Percentiles rank a stretch among this genome's conserved stretches.
These are phyloP conservation scores for Mycogone perniciosa DNA, from an alignment of 2,329 filamentous ascomycete species.

Conservation along the genomic window DNA sequence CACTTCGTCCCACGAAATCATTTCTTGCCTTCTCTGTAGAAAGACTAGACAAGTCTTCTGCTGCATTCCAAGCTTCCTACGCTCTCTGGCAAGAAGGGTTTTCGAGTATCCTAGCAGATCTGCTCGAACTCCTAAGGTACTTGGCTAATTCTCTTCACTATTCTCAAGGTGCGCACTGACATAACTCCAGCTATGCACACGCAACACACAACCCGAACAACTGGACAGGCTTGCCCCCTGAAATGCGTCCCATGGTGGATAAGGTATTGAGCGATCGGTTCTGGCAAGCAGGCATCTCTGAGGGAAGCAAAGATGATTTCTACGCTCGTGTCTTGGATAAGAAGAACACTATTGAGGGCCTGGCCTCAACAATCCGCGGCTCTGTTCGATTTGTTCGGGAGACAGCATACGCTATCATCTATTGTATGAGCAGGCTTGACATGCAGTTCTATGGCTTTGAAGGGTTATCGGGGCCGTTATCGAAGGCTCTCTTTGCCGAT, in stretches of 20 bases:
- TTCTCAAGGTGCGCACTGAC: slow-evolving; percentile 8
- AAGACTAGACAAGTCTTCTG: slow-evolving; percentile 67
- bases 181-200: slow-evolving; percentile 65
- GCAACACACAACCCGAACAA: slow-evolving; percentile 82
- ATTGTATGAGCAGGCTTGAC: slow-evolving; percentile 83
- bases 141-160: slow-evolving; percentile 9
- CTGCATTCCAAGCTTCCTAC: slow-evolving; percentile 68
- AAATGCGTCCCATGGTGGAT: slow-evolving; percentile 70
- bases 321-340: slow-evolving; percentile 87
- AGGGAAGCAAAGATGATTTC: slow-evolving; percentile 93
- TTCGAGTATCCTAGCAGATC: slow-evolving; percentile 72
- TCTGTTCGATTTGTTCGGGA: slow-evolving; percentile 86
- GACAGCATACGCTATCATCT: slow-evolving; percentile 88
- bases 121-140: slow-evolving; percentile 75
- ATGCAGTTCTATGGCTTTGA: slow-evolving; percentile 85
- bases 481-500: slow-evolving; percentile 76
- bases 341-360: slow-evolving; percentile 82
- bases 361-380: slow-evolving; percentile 87
- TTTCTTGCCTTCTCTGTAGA: slow-evolving; percentile 92
- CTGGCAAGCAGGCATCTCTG: slow-evolving; percentile 96
- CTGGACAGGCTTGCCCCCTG: slow-evolving; percentile 69
- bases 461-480: slow-evolving; percentile 75
- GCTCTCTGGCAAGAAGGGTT: slow-evolving; percentile 81
- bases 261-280: slow-evolving; percentile 89
- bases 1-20: slow-evolving; percentile 80